Evolutionary conservation across 2,329 filamentous ascomycete species (phyloP), one percentile per base, ranked within the genome.

Genomic region (Colletotrichum ledebouriae): DNA sequence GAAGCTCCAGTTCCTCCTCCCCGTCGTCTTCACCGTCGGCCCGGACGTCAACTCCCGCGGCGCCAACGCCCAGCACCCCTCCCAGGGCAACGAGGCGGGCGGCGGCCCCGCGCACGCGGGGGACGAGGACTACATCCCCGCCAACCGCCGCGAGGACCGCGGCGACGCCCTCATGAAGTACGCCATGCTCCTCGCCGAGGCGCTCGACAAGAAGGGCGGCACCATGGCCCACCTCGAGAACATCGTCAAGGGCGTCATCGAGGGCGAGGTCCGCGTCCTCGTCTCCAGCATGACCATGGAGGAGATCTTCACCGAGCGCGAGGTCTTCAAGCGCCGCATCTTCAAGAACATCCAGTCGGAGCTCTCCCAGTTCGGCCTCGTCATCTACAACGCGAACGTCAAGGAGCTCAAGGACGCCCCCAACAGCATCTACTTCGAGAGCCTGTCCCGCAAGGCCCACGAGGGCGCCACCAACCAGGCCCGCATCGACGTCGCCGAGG

Each of bases 281-380:
- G 92, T 97, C 47, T 93, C 90, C 0, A 90, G 89, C 73, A 95
- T 97, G 92, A 94, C 92, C n/a, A 95, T 96, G 92, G 93, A 95
- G 76, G 93, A 96, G 79, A 92, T 97, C 67, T 94, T 94, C 78
- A 91, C 89, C 69, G 90, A 93, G 79, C 85, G 92, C 39, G 90
- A 92, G 72, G 83, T 91, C 49, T 94, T 94, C 83, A 93, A 95
- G 82, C 87, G 86, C 72, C 89, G 91, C 72, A 91, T 92, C 73
- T 91, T 90, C 79, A 84, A 84, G 71, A 92, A 93, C 76, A 93
- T 95, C 65, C 92, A 94, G 76, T 87, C 87, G 67, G 94, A 97
- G 77, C 85, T 97, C 2, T 86, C 91, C 71, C 90, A 94, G 73
- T 95, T 97, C 74, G 93, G 93, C 66, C 84, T 96, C 10, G 88